These are phyloP conservation scores for Diaporthe sp. DNA, from an alignment of 2,329 filamentous ascomycete species.

Conservation along the genomic window DNA sequence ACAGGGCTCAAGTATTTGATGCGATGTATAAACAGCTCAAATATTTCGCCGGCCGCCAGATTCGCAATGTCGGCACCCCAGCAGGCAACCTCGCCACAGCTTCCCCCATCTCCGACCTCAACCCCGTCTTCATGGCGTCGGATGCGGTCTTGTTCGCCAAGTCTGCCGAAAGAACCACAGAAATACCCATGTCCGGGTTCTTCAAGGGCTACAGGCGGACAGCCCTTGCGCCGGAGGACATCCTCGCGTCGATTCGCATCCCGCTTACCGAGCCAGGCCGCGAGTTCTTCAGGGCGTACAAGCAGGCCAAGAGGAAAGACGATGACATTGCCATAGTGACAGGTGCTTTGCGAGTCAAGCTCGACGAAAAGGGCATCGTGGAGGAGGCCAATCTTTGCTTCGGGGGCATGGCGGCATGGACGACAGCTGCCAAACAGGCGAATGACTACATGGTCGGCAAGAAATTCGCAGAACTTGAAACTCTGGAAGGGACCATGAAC, in stretches of 20 bases:
- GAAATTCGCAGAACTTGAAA: constrained; percentile 81
- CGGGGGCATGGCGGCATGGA: constrained; percentile 94
- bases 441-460: constrained; percentile 81
- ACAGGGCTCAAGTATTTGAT: constrained; percentile 81
- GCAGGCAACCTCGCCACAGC: constrained; percentile 95
- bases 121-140: constrained; percentile 91
- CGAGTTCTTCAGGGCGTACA: constrained; percentile 90
- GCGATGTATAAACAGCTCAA: constrained; percentile 93
- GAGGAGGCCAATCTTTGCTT: constrained; percentile 85
- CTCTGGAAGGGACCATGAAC: constrained; percentile 89
- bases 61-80: constrained; percentile 96
- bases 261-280: constrained; percentile 79
- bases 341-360: constrained; percentile 78
- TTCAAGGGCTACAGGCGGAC: constrained; percentile 93
- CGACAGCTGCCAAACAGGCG: constrained; percentile 85
- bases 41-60: constrained; percentile 95
- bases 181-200: constrained; percentile 92
- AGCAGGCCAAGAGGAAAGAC: constrained; percentile 96
- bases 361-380: constrained; percentile 77
- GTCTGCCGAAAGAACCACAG: constrained; percentile 76
- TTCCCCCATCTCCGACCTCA: constrained; percentile 95
- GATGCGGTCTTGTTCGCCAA: constrained; percentile 85
- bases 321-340: constrained; percentile 99
- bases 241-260: constrained; percentile 89
- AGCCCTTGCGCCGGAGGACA: constrained; percentile 80